phyloP scores from a whole-genome alignment of 2,329 filamentous ascomycete species.

The Trichophaea hybrida region DNA sequence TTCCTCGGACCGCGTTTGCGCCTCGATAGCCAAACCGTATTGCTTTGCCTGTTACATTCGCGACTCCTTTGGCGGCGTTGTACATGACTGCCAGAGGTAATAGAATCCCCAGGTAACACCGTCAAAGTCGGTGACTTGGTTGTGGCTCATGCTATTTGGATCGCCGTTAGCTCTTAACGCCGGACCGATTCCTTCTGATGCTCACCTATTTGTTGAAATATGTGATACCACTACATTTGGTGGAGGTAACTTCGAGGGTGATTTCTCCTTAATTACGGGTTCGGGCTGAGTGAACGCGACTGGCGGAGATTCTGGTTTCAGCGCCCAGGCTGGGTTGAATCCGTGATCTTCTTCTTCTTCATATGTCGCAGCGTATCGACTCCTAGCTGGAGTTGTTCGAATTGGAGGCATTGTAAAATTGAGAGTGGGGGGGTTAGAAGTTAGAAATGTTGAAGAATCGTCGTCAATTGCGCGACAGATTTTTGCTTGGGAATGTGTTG shows the following conservation, averaged over 20 bases:
- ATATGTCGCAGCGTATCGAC: not conserved
- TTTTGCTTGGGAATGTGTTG: not conserved
- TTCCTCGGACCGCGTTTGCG: not conserved
- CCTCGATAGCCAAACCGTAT: not conserved
- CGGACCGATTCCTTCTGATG: not conserved
- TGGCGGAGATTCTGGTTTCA: not conserved
- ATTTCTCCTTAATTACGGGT: not conserved
- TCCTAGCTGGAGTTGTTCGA: not conserved
- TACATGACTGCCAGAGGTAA: conserved; percentile 1
- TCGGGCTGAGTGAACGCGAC: not conserved
- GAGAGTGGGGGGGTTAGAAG: not conserved
- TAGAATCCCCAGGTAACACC: not conserved
- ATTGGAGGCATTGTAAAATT: conserved; percentile 4
- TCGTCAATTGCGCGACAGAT: not conserved
- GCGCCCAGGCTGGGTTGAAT: conserved; percentile 6
- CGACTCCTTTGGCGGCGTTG: not conserved
- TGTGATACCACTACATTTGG: not conserved
- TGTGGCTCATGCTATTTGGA: not conserved
- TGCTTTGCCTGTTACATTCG: not conserved
- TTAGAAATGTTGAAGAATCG: not conserved
- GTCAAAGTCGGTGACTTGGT: not conserved
- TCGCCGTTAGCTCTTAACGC: not conserved
- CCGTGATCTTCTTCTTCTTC: not conserved
- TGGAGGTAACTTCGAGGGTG: not conserved
- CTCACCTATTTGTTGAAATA: not conserved